Evolutionary conservation across 1,284 basidiomycete species (phyloP).

Genomic region (Vanrija humicola): DNA sequence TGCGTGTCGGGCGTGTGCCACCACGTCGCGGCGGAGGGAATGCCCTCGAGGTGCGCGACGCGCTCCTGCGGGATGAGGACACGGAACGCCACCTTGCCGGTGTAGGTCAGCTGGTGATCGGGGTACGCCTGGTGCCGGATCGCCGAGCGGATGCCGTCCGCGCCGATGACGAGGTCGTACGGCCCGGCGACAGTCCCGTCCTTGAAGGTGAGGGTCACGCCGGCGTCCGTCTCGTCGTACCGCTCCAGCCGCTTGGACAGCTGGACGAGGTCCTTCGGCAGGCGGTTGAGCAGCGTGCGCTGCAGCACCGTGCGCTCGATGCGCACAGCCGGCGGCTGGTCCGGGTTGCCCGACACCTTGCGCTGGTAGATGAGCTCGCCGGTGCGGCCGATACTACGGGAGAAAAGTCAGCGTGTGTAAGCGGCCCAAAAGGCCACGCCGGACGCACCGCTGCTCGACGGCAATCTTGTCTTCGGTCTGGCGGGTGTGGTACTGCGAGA

Average conservation of each 20-base stretch:
- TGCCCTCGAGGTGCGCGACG: slow-evolving; percentile 22
- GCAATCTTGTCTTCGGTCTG: not conserved
- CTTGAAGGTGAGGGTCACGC: slow-evolving; percentile 19
- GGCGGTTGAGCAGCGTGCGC: slow-evolving; percentile 21
- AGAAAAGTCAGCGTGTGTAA: not conserved
- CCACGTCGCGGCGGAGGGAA: slow-evolving; percentile 20
- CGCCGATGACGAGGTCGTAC: slow-evolving; percentile 33
- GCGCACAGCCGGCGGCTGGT: slow-evolving; percentile 18
- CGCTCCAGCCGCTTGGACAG: slow-evolving; percentile 22
- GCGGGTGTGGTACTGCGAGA: not conserved
- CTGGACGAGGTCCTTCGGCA: slow-evolving; percentile 24
- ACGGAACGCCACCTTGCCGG: slow-evolving; percentile 31
- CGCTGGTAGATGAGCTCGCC: not conserved
- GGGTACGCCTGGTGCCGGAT: slow-evolving; percentile 30
- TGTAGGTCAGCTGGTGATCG: slow-evolving; percentile 26
- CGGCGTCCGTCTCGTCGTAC: slow-evolving; percentile 14
- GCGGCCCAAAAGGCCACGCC: not conserved
- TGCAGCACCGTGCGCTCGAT: slow-evolving; percentile 34
- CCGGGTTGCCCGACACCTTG: slow-evolving; percentile 10
- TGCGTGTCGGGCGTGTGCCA: slow-evolving; percentile 29
- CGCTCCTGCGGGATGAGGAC: slow-evolving; percentile 23
- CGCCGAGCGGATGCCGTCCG: slow-evolving; percentile 35
- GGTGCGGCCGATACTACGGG: not conserved
- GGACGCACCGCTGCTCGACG: not conserved
- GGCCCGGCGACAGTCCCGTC: slow-evolving; percentile 21